Evolutionary conservation across 345 rosid genomes (phyloP), one percentile per base, ranked within the genome.

Genomic region (Euphorbia peplus): DNA sequence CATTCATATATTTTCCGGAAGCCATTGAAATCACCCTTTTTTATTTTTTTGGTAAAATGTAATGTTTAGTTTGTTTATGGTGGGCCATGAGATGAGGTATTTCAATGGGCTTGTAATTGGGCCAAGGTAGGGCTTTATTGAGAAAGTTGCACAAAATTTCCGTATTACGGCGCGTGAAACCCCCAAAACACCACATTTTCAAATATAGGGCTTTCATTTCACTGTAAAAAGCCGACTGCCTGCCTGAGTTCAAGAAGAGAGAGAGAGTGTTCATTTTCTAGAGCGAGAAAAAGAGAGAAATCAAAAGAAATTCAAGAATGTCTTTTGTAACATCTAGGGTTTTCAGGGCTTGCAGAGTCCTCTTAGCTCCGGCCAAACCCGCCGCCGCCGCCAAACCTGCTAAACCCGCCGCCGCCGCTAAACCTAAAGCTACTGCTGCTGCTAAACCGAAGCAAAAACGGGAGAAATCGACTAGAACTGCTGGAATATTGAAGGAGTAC

Each of bases 301-400:
- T 7, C 8, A 21, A 52, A 53, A 22, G 5, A 13, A 59, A 47
- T 29, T 14, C 19, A 13, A 2, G 71, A 28, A 76, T 66, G 68
- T 76, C 88, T 67, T 79, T 82, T 22, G 71, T 82, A 12, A 70
- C 81, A 11, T 58, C 84, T 70, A 77, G 85, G 88, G 87, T 86
- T 83, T 83, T 90, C 74, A 74, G 28, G 57, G 87, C 83, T 25
- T 84, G 86, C 75, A 79, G 83, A 80, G 85, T 86, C 32, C 76
- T 90, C 21, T 73, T 90, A 41, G 82, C 86, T 46, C 84, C 91
- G 3, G 75, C 87, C 53, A 70, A 82, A 48, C 67, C 86, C 8
- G 25, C 81, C 9, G 30, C 74, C 22, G 13, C 73, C 1, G 32
- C 75, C n/a, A n/a, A n/a, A n/a, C n/a, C n/a, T 0, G 9, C 71